Evolutionary conservation across 768 basidiomycete genomes (phyloP).

Genomic region (Tulasnella sp.): DNA sequence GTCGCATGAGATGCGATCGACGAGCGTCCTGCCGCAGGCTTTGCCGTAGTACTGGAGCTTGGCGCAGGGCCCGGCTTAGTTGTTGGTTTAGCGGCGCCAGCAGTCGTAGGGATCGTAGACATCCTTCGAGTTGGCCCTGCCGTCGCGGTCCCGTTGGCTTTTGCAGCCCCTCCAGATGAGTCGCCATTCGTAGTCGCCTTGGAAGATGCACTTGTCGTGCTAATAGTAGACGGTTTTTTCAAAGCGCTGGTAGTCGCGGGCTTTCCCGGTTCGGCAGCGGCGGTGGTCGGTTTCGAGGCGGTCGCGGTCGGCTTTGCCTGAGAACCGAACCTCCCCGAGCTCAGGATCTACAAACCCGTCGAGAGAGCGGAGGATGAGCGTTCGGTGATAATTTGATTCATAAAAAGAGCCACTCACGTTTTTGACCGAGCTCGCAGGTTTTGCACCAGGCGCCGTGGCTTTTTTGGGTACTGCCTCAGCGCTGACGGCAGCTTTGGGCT

Average conservation of each 20-base stretch:
- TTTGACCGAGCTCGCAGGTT: slow-evolving; percentile 1
- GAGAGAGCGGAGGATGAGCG: not conserved
- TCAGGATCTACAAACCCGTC: slow-evolving; percentile 2
- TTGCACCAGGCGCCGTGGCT: not conserved
- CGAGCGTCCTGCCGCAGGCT: not conserved
- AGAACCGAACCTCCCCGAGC: slow-evolving; percentile 14
- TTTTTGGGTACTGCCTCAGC: slow-evolving; percentile 12
- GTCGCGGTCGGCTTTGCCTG: not conserved
- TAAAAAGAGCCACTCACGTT: not conserved
- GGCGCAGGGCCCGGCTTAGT: slow-evolving; percentile 12
- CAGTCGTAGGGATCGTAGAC: not conserved
- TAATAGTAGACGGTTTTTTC: not conserved
- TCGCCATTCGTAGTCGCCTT: not conserved
- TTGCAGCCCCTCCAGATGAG: not conserved
- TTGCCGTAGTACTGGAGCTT: not conserved
- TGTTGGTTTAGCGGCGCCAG: slow-evolving; percentile 1
- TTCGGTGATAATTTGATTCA: not conserved
- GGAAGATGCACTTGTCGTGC: not conserved
- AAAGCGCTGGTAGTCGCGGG: not conserved
- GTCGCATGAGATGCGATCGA: not conserved
- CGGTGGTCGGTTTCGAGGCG: not conserved
- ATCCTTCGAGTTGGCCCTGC: not conserved
- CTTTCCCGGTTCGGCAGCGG: not conserved
- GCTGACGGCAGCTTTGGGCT: slow-evolving; percentile 7
- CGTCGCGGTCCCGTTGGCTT: not conserved